Conservation (phyloP, 83 land plant species). For the Diphasiastrum complanatum region DNA sequence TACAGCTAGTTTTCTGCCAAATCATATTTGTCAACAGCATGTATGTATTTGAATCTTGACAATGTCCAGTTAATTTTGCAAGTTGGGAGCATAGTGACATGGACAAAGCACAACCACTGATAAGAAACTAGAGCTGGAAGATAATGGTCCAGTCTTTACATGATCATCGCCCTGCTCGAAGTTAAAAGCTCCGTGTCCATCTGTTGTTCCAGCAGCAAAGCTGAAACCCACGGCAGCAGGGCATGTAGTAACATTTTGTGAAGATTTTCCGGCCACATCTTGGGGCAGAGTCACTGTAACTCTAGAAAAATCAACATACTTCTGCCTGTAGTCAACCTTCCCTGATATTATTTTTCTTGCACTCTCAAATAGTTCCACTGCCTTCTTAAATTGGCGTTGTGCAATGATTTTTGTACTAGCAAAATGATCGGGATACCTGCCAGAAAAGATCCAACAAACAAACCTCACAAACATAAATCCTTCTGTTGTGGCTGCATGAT, state of each 20-base stretch:
- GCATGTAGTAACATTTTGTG: neutral
- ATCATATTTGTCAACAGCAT: too few relatives aligned
- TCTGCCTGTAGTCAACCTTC: conserved; percentile 7
- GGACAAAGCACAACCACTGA: too few relatives aligned
- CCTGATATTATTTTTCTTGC: neutral
- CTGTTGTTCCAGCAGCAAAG: conserved; percentile 17
- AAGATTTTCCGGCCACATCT: neutral
- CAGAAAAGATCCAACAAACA: too few relatives aligned
- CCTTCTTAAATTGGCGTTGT: conserved; percentile 3
- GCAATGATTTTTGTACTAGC: conserved; percentile 13
- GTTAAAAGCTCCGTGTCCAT: conserved; percentile 11
- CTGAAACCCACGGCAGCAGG: too few relatives aligned
- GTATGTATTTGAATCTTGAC: too few relatives aligned
- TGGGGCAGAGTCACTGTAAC: neutral
- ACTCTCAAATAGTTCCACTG: conserved; percentile 1
- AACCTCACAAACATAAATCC: too few relatives aligned
- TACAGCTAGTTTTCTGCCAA: too few relatives aligned
- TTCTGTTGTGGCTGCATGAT: too few relatives aligned
- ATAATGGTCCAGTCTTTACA: too few relatives aligned
- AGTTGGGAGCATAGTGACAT: too few relatives aligned
- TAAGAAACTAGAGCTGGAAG: too few relatives aligned
- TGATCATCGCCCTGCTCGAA: conserved; percentile 3
- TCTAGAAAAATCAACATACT: conserved; percentile 3
- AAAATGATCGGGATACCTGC: conserved; percentile 12
- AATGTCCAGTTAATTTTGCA: too few relatives aligned